These are phyloP conservation scores for Apodospora peruviana DNA, from an alignment of 495 filamentous ascomycete species.

Conservation along the genomic window DNA sequence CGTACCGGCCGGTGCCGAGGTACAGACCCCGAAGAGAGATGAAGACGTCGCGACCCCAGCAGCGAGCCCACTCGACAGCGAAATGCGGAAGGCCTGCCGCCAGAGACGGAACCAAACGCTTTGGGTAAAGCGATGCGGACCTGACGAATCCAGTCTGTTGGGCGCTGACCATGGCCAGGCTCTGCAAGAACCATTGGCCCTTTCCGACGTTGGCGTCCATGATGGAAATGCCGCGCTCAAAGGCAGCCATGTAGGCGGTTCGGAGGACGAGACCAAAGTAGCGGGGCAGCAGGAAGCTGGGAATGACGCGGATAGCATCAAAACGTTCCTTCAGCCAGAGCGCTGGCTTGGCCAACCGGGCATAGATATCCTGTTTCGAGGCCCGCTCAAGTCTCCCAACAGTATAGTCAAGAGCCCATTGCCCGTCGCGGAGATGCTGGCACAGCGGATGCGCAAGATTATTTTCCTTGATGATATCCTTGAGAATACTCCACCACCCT, in stretches of 20 bases:
- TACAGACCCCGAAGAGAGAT: slow-evolving; percentile 89
- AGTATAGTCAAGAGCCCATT: slow-evolving; percentile 93
- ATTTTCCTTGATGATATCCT: slow-evolving; percentile 79
- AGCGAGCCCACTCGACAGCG: slow-evolving; percentile 85
- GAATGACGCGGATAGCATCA: slow-evolving; percentile 73
- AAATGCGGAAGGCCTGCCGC: slow-evolving; percentile 96
- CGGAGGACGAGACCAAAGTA: slow-evolving; percentile 89
- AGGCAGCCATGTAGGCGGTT: slow-evolving; percentile 78
- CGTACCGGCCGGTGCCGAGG: slow-evolving; percentile 80
- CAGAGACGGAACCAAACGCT: slow-evolving; percentile 74
- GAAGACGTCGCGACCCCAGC: slow-evolving; percentile 96
- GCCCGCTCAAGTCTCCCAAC: slow-evolving; percentile 70
- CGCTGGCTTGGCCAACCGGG: slow-evolving; percentile 56
- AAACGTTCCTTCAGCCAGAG: slow-evolving; percentile 81
- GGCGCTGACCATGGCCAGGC: slow-evolving; percentile 79
- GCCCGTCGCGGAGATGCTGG: slow-evolving; percentile 82
- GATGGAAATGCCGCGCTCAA: slow-evolving; percentile 69
- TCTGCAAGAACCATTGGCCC: slow-evolving; percentile 80
- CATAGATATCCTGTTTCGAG: slow-evolving; percentile 53
- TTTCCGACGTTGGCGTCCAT: slow-evolving; percentile 70
- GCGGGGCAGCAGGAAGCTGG: slow-evolving; percentile 82
- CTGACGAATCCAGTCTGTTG: slow-evolving; percentile 86
- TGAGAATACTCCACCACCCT: slow-evolving; percentile 95
- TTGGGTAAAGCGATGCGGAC: slow-evolving; percentile 84
- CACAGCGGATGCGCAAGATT: slow-evolving; percentile 90